Conservation (phyloP, 257 asterid species). For the Salvia miltiorrhiza region DNA sequence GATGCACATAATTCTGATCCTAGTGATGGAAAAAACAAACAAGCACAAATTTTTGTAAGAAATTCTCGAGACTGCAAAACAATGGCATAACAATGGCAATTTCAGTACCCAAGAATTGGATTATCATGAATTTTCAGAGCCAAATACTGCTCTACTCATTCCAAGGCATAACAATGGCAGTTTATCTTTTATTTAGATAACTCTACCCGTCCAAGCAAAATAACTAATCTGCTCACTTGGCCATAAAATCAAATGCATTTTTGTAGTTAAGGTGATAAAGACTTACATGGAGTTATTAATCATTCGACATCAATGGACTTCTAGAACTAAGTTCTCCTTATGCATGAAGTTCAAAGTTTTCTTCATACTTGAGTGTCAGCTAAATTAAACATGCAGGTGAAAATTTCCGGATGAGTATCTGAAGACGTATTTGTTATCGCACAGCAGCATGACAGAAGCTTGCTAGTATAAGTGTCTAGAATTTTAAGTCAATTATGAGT, state of each 20-base stretch:
- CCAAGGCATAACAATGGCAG: neutral
- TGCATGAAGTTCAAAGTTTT: neutral
- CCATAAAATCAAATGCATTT: neutral
- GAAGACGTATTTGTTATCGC: neutral
- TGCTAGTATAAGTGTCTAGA: neutral
- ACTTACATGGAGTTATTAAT: neutral
- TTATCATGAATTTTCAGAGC: neutral
- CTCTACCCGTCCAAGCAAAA: neutral
- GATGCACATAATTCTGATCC: neutral
- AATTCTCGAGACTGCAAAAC: neutral
- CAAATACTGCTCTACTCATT: neutral
- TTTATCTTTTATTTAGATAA: neutral
- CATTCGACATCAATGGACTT: constrained; percentile 1
- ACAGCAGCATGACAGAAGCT: neutral
- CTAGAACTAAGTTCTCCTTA: neutral
- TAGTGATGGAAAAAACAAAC: neutral
- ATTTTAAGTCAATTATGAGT: neutral
- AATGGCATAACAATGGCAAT: too few species aligned
- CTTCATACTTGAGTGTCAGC: neutral
- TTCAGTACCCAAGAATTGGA: neutral
- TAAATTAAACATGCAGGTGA: neutral
- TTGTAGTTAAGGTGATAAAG: neutral
- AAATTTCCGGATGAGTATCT: neutral
- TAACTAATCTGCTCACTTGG: neutral
- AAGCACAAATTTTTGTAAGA: neutral